Evolutionary conservation across 208 protist genomes (phyloP), one percentile per base, ranked within the genome.

Genomic region (Strigomonas oncopelti): DNA sequence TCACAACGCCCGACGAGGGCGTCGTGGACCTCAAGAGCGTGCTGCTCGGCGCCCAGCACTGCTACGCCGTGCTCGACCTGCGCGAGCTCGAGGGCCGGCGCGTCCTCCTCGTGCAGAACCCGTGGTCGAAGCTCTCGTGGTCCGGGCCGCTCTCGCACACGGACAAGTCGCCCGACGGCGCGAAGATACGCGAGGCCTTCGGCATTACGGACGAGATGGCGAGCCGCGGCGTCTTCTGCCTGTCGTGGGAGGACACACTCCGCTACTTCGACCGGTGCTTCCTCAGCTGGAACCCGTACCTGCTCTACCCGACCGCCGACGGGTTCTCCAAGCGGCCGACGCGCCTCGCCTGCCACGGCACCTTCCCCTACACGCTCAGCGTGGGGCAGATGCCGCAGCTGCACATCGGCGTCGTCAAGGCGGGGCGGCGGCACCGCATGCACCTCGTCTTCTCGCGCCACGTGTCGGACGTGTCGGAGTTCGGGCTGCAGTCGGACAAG

Each of bases 201-300:
- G 76, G 70, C 25, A 74, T 85, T 53, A 85, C 74, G 0, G 51
- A 52, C 0, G 77, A 80, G 7, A 57, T 80, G 29, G 83, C 81
- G 32, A 72, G 87, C 20, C 74, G 83, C 29, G 92, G 92, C 11
- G 75, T 92, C 46, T 96, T 96, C 65, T 94, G 85, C 77, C 92
- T 96, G 32, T 67, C 77, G 32, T 95, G 87, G 80, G 74, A 79
- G 18, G 90, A 95, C 67, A 63, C 90, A 11, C 62, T 81, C 31
- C 57, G 20, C 27, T 77, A 80, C 74, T 96, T 95, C 60, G 76
- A 81, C 52, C 73, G 79, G 24, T 81, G 70, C 70, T 80, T 66
- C 62, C 74, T 97, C 8, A 92, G 81, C 66, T 97, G 92, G 90
- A 94, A 93, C 67, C 92, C 92, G 32, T 93, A 95, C 74, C 77